Percentiles rank a stretch among this genome's conserved stretches.
Evolutionary conservation across 345 rosid species (phyloP).

Genomic region (Acer campestre): DNA sequence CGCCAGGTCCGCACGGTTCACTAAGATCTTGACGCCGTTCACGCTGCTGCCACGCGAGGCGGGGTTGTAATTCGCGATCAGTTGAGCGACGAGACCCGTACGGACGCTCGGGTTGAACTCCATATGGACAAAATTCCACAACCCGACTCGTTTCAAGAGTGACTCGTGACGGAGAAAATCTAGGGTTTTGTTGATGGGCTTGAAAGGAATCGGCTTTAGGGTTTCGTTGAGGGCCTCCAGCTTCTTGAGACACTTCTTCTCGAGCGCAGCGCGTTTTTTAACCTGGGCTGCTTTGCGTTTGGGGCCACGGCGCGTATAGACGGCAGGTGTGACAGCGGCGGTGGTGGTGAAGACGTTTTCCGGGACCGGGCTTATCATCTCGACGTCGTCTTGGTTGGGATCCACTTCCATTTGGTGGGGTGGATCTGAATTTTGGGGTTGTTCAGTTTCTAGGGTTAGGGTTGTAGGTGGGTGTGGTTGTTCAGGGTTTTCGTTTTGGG

Average conservation of each 20-base stretch:
- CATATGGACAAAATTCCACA: conserved; percentile 86
- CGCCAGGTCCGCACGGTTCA: conserved; percentile 76
- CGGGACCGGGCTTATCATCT: conserved; percentile 20
- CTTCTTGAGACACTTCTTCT: conserved; percentile 49
- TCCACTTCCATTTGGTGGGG: conserved; percentile 16
- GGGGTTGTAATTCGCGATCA: conserved; percentile 59
- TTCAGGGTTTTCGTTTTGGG: neutral
- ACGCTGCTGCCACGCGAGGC: conserved; percentile 55
- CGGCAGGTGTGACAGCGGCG: neutral
- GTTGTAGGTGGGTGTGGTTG: neutral
- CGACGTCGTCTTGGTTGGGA: conserved; percentile 26
- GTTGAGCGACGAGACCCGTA: conserved; percentile 52
- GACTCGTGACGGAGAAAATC: conserved; percentile 63
- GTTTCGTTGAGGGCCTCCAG: conserved; percentile 44
- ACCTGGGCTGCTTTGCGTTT: conserved; percentile 31
- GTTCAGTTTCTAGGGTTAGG: conserved; percentile 26
- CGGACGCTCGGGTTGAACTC: conserved; percentile 59
- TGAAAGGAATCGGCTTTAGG: conserved; percentile 68
- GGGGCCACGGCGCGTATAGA: conserved; percentile 33
- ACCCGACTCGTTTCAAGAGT: conserved; percentile 60
- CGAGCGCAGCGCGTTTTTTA: conserved; percentile 39
- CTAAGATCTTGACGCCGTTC: conserved; percentile 50
- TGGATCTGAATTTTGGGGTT: conserved; percentile 24
- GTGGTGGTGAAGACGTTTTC: conserved; percentile 26
- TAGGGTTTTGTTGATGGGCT: conserved; percentile 49